Percentiles rank a stretch among this genome's conserved stretches.
Evolutionary conservation across 1,139 yeast species (phyloP).

Genomic region (Sugiyamaella neomexicana): DNA sequence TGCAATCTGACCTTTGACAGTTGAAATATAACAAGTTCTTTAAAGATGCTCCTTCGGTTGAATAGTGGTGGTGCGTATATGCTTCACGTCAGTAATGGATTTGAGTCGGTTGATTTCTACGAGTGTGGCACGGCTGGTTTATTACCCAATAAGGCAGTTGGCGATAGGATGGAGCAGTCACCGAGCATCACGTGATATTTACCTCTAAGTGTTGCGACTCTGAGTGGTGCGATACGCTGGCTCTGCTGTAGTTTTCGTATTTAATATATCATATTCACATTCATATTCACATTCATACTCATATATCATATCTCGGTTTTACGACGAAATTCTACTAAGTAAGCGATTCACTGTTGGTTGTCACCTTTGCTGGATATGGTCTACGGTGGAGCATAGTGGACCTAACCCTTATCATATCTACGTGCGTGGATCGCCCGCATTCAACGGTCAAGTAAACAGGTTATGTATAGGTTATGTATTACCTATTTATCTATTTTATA

Average conservation of each 20-base stretch:
- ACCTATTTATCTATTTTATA: too few relatives aligned
- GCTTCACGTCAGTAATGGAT: not conserved
- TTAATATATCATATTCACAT: too few relatives aligned
- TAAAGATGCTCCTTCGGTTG: not conserved
- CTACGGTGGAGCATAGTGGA: too few relatives aligned
- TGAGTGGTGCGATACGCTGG: too few relatives aligned
- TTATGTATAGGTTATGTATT: too few relatives aligned
- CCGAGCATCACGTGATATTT: constrained; percentile 7
- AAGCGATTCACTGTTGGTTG: too few relatives aligned
- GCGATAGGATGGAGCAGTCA: constrained; percentile 1
- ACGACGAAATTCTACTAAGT: too few relatives aligned
- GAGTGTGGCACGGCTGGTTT: not conserved
- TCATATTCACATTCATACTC: too few relatives aligned
- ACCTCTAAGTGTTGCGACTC: too few relatives aligned
- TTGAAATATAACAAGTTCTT: constrained; percentile 11
- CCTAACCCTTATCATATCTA: constrained; percentile 1
- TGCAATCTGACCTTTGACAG: constrained; percentile 15
- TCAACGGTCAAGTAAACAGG: not conserved
- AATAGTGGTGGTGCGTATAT: not conserved
- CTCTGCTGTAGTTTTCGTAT: too few relatives aligned
- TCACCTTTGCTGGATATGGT: too few relatives aligned
- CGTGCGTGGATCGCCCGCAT: not conserved
- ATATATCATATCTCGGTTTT: too few relatives aligned
- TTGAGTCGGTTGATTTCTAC: constrained; percentile 12
- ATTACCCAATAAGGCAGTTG: not conserved